Conservation (phyloP, 192 early-diverging fungal genomes). For the Entomortierella parvispora region DNA sequence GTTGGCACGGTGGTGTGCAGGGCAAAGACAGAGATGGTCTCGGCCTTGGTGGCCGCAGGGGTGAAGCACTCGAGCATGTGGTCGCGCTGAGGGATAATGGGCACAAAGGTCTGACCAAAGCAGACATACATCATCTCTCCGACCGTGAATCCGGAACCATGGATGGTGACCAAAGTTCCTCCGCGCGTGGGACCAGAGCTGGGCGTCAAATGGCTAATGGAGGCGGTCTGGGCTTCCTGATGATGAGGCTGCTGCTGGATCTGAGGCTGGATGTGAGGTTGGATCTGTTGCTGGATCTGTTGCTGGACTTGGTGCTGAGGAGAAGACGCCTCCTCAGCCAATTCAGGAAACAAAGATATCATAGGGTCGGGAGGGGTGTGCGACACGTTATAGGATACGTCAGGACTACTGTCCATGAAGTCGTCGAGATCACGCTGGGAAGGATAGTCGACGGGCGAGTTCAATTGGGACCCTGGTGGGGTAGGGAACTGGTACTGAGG, state of each 20-base stretch:
- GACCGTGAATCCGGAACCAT: conserved; percentile 38
- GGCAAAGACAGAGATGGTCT: conserved; percentile 39
- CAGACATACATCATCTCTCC: conserved; percentile 48
- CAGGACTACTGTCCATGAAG: conserved; percentile 12
- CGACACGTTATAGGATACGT: background rate
- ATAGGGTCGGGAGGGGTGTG: conserved; percentile 16
- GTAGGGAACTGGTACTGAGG: conserved; percentile 22
- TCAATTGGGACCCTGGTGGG: conserved; percentile 21
- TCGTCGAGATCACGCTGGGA: conserved; percentile 19
- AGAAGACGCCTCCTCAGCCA: background rate
- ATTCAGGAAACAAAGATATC: conserved; percentile 37
- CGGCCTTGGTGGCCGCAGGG: conserved; percentile 42
- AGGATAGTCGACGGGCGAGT: conserved; percentile 20
- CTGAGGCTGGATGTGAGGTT: conserved; percentile 3
- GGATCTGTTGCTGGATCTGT: background rate
- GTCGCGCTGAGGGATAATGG: conserved; percentile 47
- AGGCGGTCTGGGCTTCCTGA: background rate
- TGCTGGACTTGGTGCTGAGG: background rate
- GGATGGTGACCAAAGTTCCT: conserved; percentile 45
- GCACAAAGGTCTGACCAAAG: conserved; percentile 46
- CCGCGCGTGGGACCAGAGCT: conserved; percentile 45
- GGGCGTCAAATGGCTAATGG: conserved; percentile 44
- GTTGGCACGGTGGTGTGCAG: conserved; percentile 1
- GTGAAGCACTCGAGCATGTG: conserved; percentile 52
- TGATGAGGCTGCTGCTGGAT: conserved; percentile 12